Percentiles rank a stretch among this genome's conserved stretches.
These are phyloP conservation scores for Inonotus obliquus DNA, from an alignment of 1,284 basidiomycete species.

Conservation along the genomic window DNA sequence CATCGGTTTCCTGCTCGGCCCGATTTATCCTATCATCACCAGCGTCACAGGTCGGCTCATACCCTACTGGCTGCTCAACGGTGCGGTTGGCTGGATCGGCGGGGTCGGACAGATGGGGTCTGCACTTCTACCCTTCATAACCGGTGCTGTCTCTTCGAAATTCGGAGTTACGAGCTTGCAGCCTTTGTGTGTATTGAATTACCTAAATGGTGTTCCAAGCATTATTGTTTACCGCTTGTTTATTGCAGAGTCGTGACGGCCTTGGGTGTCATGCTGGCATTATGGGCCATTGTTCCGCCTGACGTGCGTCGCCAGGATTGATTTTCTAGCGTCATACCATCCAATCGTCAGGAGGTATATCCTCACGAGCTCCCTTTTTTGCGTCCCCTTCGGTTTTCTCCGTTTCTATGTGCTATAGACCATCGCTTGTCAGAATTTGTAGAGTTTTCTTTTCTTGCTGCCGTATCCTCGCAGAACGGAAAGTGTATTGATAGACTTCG, in stretches of 20 bases:
- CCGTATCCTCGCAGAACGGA: no score
- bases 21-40: conserved; percentile 68
- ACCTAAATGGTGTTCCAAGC: not conserved
- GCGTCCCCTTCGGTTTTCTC: no score
- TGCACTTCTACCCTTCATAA: conserved; percentile 62
- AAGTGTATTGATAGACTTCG: no score
- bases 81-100: conserved; percentile 64
- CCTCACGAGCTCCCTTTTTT: no score
- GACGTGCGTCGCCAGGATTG: conserved; percentile 13
- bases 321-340: not conserved
- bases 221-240: not conserved
- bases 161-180: conserved; percentile 54
- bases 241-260: conserved; percentile 5
- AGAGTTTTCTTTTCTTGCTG: no score
- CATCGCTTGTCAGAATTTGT: no score
- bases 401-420: no score
- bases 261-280: conserved; percentile 9
- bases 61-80: conserved; percentile 58
- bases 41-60: conserved; percentile 52
- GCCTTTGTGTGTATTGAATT: conserved; percentile 44
- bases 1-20: conserved; percentile 42
- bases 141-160: conserved; percentile 48
- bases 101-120: conserved; percentile 64
- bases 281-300: conserved; percentile 15
- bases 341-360: not conserved